Conservation (phyloP, 495 filamentous ascomycete species). For the Talaromyces proteolyticus region DNA sequence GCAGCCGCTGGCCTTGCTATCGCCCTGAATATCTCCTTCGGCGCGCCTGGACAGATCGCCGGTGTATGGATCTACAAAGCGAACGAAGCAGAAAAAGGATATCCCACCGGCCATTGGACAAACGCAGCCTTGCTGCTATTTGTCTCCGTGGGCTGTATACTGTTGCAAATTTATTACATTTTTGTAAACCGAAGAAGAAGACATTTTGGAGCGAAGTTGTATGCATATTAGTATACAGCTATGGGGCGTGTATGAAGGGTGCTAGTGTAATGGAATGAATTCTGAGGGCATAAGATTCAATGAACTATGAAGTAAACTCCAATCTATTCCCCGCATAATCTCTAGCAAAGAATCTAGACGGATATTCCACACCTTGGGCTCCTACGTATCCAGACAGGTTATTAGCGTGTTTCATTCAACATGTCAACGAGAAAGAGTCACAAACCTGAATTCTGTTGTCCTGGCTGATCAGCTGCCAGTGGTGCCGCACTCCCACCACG, state of each 20-base stretch:
- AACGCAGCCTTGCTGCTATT: constrained; percentile 44
- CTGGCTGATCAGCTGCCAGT: constrained; percentile 49
- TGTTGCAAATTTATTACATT: constrained; percentile 30
- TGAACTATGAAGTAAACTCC: constrained; percentile 49
- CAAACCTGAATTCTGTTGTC: constrained; percentile 41
- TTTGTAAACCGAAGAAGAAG: constrained; percentile 21
- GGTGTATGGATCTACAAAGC: constrained; percentile 70
- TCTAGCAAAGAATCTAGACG: constrained; percentile 55
- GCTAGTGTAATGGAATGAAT: too few relatives aligned
- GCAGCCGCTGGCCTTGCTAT: constrained; percentile 61
- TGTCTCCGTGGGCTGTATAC: constrained; percentile 27
- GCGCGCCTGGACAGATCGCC: constrained; percentile 62
- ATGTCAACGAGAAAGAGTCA: background rate
- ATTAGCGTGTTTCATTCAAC: background rate
- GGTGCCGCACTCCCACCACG: constrained; percentile 43
- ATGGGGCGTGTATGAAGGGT: too few relatives aligned
- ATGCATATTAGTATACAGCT: constrained; percentile 6
- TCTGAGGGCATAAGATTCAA: too few relatives aligned
- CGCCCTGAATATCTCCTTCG: constrained; percentile 61
- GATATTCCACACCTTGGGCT: constrained; percentile 50
- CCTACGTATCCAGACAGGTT: constrained; percentile 29
- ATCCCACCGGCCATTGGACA: constrained; percentile 60
- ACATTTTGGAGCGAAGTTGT: background rate
- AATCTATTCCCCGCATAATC: constrained; percentile 58
- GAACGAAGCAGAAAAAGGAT: constrained; percentile 52